These are phyloP conservation scores for Pilobolus umbonatus DNA, from an alignment of 192 early-diverging fungal species.

Conservation along the genomic window DNA sequence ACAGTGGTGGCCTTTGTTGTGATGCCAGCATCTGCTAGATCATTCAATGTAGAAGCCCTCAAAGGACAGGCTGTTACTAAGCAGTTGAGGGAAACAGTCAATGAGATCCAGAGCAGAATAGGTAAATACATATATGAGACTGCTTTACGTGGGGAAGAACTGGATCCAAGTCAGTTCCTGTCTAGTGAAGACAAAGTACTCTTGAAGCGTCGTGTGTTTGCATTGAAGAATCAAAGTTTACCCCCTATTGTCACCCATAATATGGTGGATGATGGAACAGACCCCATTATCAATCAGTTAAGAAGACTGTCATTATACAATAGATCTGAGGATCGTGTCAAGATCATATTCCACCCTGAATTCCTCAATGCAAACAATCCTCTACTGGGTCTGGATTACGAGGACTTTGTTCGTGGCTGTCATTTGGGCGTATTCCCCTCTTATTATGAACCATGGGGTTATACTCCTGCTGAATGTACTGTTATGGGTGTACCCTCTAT, in stretches of 20 bases:
- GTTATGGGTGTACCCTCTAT: conserved; percentile 97
- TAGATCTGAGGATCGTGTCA: conserved; percentile 85
- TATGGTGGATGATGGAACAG: conserved; percentile 79
- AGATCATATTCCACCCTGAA: conserved; percentile 98
- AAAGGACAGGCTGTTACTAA: conserved; percentile 97
- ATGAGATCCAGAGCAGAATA: conserved; percentile 77
- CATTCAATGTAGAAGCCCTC: conserved; percentile 92
- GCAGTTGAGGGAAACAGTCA: conserved; percentile 85
- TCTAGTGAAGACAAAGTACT: conserved; percentile 81
- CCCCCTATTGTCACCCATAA: conserved; percentile 99
- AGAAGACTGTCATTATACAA: conserved; percentile 85
- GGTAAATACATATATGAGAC: conserved; percentile 87
- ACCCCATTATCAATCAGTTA: conserved; percentile 82
- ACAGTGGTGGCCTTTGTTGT: conserved; percentile 97
- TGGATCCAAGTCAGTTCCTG: conserved; percentile 65
- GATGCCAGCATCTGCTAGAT: conserved; percentile 87
- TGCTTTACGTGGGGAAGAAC: conserved; percentile 69
- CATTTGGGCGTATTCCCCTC: conserved; percentile 96
- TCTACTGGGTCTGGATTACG: conserved; percentile 90
- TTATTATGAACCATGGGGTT: conserved; percentile 98
- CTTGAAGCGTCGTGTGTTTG: conserved; percentile 92
- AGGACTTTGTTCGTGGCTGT: conserved; percentile 96
- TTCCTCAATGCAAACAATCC: conserved; percentile 96
- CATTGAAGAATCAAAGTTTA: conserved; percentile 79
- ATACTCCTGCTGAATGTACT: conserved; percentile 97